Base-by-base conservation (phyloP, 371 early-diverging fungal genomes). In the Mucor irregularis region DNA sequence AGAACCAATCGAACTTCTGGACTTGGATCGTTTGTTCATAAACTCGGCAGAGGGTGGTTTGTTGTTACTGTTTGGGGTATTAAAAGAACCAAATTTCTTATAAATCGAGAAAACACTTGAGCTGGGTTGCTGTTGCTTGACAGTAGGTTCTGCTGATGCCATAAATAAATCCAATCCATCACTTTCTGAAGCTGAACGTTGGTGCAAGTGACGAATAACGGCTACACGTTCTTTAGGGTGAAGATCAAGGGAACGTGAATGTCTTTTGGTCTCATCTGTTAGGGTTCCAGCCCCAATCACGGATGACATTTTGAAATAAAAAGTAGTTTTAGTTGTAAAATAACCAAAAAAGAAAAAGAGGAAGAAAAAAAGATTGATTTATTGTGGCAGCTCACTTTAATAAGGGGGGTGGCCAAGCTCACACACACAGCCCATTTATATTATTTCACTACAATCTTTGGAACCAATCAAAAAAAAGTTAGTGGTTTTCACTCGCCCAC, bases 241-340 rank as follows among this genome's bases (percentile, higher is more conserved):
- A 55, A 55, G 61, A 26, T 61, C 61, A 49, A 55, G 56, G 17
- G 55, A 61, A 24, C 56, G 42, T 14, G 50, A 55, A 29, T 61
- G 61, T 38, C 55, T 42, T 45, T 54, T 55, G n/a, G 31, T n/a
- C 24, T 43, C 44, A 34, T 51, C 49, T 49, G 29, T 11, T 24
- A 46, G 40, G 61, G 61, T 46, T 24, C 61, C 61, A 54, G 61
- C 61, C 61, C 54, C 61, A n/a, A n/a, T n/a, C n/a, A n/a, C n/a
- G n/a, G n/a, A n/a, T n/a, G n/a, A n/a, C n/a, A n/a, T n/a, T n/a
- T n/a, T n/a, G n/a, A n/a, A n/a, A n/a, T n/a, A n/a, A n/a, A n/a
- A n/a, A n/a, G n/a, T n/a, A n/a, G n/a, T n/a, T n/a, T n/a, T n/a
- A n/a, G n/a, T n/a, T n/a, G n/a, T n/a, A n/a, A n/a, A n/a, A n/a